phyloP scores from a whole-genome alignment of 2,329 filamentous ascomycete species.

The Fusarium ambrosium region DNA sequence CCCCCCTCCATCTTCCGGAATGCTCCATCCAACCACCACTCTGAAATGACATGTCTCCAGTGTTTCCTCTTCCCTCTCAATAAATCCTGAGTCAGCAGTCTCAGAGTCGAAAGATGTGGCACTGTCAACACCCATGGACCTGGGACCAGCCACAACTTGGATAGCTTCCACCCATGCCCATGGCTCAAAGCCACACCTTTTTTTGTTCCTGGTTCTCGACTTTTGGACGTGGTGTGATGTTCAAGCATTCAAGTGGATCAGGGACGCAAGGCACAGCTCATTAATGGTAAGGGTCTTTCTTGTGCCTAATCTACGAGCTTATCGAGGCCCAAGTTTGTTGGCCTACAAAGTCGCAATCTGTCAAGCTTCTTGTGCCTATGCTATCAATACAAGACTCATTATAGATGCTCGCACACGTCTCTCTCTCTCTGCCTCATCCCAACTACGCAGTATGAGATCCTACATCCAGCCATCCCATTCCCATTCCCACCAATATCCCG shows the following conservation, averaged over 20 bases:
- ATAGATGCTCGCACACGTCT: background rate
- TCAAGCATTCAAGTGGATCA: background rate
- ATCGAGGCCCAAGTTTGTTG: background rate
- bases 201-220: background rate
- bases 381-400: background rate
- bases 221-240: background rate
- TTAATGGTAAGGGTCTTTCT: background rate
- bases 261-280: background rate
- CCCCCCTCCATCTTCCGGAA: background rate
- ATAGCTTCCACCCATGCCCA: background rate
- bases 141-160: slow-evolving; percentile 20
- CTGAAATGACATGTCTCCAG: slow-evolving; percentile 20
- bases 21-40: slow-evolving; percentile 24
- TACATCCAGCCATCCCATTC: slow-evolving; percentile 12
- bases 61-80: background rate
- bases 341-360: background rate
- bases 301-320: background rate
- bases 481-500: slow-evolving; percentile 7
- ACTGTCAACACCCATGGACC: slow-evolving; percentile 2
- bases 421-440: slow-evolving; percentile 4
- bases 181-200: slow-evolving; percentile 14
- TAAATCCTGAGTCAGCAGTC: slow-evolving; percentile 1
- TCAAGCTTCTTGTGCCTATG: background rate
- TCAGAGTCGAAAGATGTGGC: slow-evolving; percentile 32
- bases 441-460: slow-evolving; percentile 24